These are phyloP conservation scores for Gossypium rotundifolium DNA, from an alignment of 345 rosid species.

Conservation along the genomic window DNA sequence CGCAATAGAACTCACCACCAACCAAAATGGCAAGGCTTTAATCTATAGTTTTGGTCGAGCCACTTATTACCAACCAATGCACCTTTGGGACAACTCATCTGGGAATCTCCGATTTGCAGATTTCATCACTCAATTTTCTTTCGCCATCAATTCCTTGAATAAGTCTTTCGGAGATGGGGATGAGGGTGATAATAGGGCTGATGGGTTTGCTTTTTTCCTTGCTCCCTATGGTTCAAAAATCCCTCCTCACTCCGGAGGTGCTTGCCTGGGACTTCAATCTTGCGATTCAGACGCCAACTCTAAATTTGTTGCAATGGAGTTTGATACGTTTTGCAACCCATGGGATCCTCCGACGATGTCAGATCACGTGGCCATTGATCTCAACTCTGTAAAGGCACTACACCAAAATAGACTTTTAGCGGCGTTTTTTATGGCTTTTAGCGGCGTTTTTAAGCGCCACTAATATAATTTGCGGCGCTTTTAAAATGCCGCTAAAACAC, in stretches of 20 bases:
- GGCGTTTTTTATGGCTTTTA: too few relatives aligned
- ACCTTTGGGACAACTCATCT: conserved; percentile 5
- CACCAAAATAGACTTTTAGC: too few relatives aligned
- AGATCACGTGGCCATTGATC: conserved; percentile 38
- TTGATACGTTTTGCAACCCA: conserved; percentile 10
- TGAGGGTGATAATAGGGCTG: conserved; percentile 2
- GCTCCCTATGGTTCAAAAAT: conserved; percentile 20
- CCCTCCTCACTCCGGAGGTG: conserved; percentile 28
- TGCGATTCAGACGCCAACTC: neutral
- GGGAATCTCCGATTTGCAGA: conserved; percentile 12
- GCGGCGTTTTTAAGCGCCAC: too few relatives aligned
- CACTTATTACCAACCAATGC: neutral
- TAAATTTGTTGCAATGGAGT: conserved; percentile 32
- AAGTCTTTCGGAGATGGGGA: neutral
- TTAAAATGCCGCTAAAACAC: too few relatives aligned
- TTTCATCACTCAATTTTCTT: conserved; percentile 31
- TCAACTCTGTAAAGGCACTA: conserved; percentile 15
- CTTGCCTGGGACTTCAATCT: conserved; percentile 28
- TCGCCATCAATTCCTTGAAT: conserved; percentile 19
- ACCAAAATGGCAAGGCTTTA: neutral
- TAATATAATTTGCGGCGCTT: too few relatives aligned
- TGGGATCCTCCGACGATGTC: conserved; percentile 21
- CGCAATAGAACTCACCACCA: neutral
- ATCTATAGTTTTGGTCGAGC: neutral
- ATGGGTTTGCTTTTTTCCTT: conserved; percentile 37